Evolutionary conservation across 192 early-diverging fungal species (phyloP).

Genomic region (Coemansia sp.): DNA sequence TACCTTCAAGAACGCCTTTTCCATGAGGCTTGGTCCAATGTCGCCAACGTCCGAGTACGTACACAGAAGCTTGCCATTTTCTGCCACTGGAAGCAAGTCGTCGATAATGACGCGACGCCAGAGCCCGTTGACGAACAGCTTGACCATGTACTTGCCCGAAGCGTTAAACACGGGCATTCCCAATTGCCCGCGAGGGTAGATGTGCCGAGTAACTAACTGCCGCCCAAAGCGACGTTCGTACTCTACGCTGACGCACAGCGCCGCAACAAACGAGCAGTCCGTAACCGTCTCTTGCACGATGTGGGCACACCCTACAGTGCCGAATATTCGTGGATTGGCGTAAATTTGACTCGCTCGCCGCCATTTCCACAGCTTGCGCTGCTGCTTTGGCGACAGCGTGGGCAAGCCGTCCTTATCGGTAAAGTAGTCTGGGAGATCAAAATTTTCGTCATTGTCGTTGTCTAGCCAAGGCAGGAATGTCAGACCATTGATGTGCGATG

Average conservation of each 20-base stretch:
- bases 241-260: constrained; percentile 79
- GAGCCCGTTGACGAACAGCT: constrained; percentile 85
- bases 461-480: constrained; percentile 76
- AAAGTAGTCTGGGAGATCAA: constrained; percentile 58
- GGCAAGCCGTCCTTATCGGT: constrained; percentile 81
- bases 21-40: constrained; percentile 69
- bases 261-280: constrained; percentile 95
- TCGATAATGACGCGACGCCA: constrained; percentile 83
- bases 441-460: constrained; percentile 64
- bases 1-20: constrained; percentile 95
- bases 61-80: constrained; percentile 77
- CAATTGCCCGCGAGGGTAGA: constrained; percentile 77
- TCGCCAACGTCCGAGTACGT: constrained; percentile 72
- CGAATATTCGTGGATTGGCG: constrained; percentile 68
- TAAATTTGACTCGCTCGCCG: constrained; percentile 77
- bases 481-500: constrained; percentile 73
- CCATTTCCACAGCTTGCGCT: constrained; percentile 74
- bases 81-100: constrained; percentile 80
- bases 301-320: constrained; percentile 63
- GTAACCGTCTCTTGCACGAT: constrained; percentile 88
- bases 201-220: constrained; percentile 81
- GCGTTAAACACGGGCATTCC: constrained; percentile 83
- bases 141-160: constrained; percentile 85
- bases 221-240: constrained; percentile 75
- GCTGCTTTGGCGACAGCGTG: constrained; percentile 74